Evolutionary conservation across 768 basidiomycete genomes (phyloP).

Genomic region (Podaxis sp.): DNA sequence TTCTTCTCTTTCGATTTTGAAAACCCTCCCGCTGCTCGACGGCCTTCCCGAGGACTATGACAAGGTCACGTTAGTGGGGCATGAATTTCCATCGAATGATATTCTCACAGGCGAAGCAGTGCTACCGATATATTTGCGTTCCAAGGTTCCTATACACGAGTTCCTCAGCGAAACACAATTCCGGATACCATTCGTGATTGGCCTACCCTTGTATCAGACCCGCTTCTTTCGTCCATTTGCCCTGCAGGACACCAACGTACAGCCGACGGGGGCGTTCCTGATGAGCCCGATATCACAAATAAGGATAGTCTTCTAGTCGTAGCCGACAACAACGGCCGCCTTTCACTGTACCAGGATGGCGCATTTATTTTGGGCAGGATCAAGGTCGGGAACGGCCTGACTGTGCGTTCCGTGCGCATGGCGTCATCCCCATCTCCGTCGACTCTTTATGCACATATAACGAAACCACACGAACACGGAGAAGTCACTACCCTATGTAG

Average conservation of each 20-base stretch:
- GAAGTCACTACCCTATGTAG: constrained; percentile 1
- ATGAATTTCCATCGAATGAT: constrained; percentile 14
- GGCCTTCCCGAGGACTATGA: constrained; percentile 62
- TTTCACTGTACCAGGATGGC: constrained; percentile 73
- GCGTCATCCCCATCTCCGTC: constrained; percentile 20
- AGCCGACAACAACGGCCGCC: constrained; percentile 50
- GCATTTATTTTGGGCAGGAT: constrained; percentile 61
- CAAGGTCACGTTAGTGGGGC: constrained; percentile 52
- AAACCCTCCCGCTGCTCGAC: constrained; percentile 68
- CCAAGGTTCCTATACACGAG: constrained; percentile 58
- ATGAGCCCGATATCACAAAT: constrained; percentile 49
- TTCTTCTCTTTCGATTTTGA: constrained; percentile 67
- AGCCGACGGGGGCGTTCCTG: constrained; percentile 23
- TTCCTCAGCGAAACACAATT: constrained; percentile 35
- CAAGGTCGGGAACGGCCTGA: constrained; percentile 6
- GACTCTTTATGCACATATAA: constrained; percentile 27
- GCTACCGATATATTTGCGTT: constrained; percentile 80
- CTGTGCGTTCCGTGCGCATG: constrained; percentile 49
- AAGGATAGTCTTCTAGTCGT: constrained; percentile 62
- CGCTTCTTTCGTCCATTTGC: constrained; percentile 56
- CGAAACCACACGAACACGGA: constrained; percentile 27
- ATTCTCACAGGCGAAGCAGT: constrained; percentile 30
- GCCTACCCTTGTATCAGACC: constrained; percentile 60
- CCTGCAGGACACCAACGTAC: constrained; percentile 31
- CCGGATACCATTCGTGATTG: constrained; percentile 64